A percentile compares a stretch with the other conserved stretches of the same genome.
phyloP scores from a whole-genome alignment of 306 rosid genomes.

The Luffa acutangula region DNA sequence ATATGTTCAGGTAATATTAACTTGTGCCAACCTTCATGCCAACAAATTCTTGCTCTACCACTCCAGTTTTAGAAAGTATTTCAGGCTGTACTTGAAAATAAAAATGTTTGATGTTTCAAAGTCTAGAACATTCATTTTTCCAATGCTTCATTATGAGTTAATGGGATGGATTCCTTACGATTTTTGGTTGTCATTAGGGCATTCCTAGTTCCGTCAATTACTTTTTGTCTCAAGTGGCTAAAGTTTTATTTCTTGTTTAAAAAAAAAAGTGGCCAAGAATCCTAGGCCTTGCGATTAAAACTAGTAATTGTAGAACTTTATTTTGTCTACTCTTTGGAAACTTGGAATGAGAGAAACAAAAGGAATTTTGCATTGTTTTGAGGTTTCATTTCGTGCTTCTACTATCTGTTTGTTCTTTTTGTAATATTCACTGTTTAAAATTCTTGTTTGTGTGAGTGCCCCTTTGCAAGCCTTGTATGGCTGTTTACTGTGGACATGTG shows the following conservation, averaged over 20 bases:
- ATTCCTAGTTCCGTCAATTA: not conserved
- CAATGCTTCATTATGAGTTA: not conserved
- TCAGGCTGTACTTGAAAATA: not conserved
- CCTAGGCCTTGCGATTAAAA: not conserved
- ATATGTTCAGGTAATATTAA: slow-evolving; percentile 56
- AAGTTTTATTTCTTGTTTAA: too few species aligned
- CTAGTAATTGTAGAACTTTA: not conserved
- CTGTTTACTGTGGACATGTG: too few species aligned
- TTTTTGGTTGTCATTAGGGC: not conserved
- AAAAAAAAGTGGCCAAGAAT: not conserved
- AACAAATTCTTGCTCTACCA: not conserved
- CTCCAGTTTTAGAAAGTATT: not conserved
- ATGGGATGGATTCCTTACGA: not conserved
- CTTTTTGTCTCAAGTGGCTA: not conserved
- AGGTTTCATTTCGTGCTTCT: not conserved
- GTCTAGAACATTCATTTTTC: not conserved
- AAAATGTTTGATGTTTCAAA: not conserved
- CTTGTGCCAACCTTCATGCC: slow-evolving; percentile 5
- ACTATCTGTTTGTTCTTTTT: not conserved
- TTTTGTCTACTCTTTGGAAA: not conserved
- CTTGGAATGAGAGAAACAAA: not conserved
- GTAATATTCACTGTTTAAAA: not conserved
- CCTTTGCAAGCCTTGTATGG: too few species aligned
- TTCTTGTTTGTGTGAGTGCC: too few species aligned
- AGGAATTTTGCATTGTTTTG: not conserved